Percentiles rank a stretch among this genome's conserved stretches.
phyloP scores from a whole-genome alignment of 768 basidiomycete genomes.

The Kwoniella sp. region DNA sequence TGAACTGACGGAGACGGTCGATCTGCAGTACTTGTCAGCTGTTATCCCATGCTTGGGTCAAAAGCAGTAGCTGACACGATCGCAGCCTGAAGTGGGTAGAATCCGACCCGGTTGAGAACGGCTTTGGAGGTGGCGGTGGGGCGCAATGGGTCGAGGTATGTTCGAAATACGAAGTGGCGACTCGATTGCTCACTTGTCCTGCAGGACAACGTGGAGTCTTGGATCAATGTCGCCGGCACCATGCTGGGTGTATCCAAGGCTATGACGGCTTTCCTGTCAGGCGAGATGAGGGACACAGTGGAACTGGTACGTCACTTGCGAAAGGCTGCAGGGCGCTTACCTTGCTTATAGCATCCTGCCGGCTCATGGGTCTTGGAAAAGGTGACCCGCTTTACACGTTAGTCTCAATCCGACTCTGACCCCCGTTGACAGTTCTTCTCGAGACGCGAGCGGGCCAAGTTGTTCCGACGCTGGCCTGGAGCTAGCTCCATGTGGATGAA shows the following conservation, averaged over 20 bases:
- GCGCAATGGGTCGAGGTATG: conserved; percentile 82
- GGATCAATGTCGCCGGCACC: conserved; percentile 79
- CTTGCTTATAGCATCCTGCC: conserved; percentile 33
- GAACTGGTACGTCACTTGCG: conserved; percentile 57
- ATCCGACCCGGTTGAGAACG: conserved; percentile 62
- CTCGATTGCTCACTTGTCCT: not conserved
- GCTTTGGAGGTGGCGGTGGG: conserved; percentile 61
- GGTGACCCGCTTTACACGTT: conserved; percentile 5
- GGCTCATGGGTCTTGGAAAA: conserved; percentile 52
- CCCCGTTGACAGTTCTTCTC: conserved; percentile 76
- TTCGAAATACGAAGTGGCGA: not conserved
- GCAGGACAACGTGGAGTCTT: conserved; percentile 74
- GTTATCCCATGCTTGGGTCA: not conserved
- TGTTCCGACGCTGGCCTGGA: conserved; percentile 94
- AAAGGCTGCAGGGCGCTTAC: conserved; percentile 49
- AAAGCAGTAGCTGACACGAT: not conserved
- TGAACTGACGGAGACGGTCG: not conserved
- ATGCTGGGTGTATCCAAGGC: conserved; percentile 73
- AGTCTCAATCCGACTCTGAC: conserved; percentile 42
- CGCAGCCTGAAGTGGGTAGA: conserved; percentile 94
- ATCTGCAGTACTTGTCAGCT: conserved; percentile 77
- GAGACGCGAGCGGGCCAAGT: conserved; percentile 73
- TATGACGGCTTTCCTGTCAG: conserved; percentile 89
- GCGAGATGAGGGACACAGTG: conserved; percentile 87
- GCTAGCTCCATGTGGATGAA: conserved; percentile 92